Evolutionary conservation across 2,329 filamentous ascomycete genomes (phyloP), one percentile per base, ranked within the genome.

Genomic region (Penicillium freii): DNA sequence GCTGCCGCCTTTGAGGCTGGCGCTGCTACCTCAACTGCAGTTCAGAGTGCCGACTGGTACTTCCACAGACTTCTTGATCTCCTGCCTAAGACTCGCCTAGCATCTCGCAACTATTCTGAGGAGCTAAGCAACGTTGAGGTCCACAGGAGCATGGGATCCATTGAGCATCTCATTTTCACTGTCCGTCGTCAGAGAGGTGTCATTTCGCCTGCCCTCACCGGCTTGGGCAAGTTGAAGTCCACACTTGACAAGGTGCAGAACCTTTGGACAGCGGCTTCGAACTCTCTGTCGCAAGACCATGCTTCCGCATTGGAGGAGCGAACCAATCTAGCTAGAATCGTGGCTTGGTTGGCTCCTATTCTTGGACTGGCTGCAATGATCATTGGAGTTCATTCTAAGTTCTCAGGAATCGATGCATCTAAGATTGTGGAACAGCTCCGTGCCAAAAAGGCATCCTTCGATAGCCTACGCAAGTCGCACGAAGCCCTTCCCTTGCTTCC

Each of bases 91-190:
- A 84, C 89, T 49, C 84, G 93, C 66, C 79, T 83, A 42, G 82
- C 87, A 31, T 79, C 85, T 10, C 82, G 86, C 62, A 87, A 91
- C 50, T 91, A 96, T 73, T 91, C 90, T 0, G 87, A 90, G 38
- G 95, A 99, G 62, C 77, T 99, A 39, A 96, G 89, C 44, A 82
- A 86, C 42, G 87, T 90, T 9, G 91, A 97, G 66, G 83, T 94
- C 8, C 82, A 84, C 42, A 84, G 92, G 68, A 92, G 91, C 70
- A 83, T 90, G 48, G 91, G 91, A 0, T 90, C 90, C 62, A 78
- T 97, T n/a, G 94, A 99, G 71, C 91, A 92, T 27, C 81, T 97
- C 58, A 78, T 97, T 31, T 82, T 87, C 55, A 59, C 75, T 33
- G 65, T 73, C 42, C 66, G 77, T 44, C 73, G 70, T 44, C 77